These are phyloP conservation scores for Amphicarpaea edgeworthii DNA, from an alignment of 306 rosid genomes.

Conservation along the genomic window DNA sequence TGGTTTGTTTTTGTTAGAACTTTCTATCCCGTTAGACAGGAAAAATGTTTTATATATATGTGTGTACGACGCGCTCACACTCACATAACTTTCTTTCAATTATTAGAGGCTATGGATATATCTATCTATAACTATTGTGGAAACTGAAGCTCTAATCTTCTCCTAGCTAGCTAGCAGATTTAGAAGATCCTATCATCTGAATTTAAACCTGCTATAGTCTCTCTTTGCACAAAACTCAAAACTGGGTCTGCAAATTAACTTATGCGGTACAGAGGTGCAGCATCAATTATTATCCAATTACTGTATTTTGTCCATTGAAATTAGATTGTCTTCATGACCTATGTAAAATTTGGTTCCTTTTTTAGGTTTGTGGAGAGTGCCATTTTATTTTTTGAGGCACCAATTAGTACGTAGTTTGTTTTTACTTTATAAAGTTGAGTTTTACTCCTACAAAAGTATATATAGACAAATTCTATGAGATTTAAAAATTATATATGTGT, in stretches of 20 bases:
- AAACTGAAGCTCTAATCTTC: constrained; percentile 2
- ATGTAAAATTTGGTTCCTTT: neutral
- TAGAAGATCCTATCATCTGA: neutral
- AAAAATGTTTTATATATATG: no score
- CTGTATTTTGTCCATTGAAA: neutral
- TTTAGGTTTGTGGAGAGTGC: no score
- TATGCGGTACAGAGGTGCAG: neutral
- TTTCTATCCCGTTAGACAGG: neutral
- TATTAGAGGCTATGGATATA: neutral
- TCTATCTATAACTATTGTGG: neutral
- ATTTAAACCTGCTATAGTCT: no score
- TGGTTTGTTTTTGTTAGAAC: neutral
- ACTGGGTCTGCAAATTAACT: no score
- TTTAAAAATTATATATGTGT: neutral
- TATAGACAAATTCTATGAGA: neutral
- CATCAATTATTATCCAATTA: constrained; percentile 33
- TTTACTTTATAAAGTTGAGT: neutral
- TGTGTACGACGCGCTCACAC: no score
- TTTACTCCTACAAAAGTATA: neutral
- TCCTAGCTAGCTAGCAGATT: neutral
- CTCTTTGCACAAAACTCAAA: no score
- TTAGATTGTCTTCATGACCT: neutral
- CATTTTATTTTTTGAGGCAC: no score
- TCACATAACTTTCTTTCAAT: no score
- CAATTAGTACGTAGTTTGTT: neutral